Conservation (phyloP, 805 yeast genomes). For the Ascoidea rubescens region DNA sequence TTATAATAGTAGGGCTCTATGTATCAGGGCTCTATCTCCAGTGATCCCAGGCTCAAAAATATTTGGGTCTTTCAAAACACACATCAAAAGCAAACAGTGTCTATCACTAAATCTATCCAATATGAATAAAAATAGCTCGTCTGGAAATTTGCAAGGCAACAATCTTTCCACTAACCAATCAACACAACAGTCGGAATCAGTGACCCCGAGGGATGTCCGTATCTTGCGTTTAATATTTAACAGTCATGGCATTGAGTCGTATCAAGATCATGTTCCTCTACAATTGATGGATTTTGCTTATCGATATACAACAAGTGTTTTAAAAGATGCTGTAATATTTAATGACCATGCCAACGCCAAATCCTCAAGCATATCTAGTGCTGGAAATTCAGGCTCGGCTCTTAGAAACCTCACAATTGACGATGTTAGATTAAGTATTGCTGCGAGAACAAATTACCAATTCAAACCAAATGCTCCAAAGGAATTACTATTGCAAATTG, state of each 20-base stretch:
- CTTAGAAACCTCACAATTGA: slow-evolving; percentile 60
- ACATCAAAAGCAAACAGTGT: too few relatives aligned
- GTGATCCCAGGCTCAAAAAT: too few relatives aligned
- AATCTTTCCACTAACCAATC: too few relatives aligned
- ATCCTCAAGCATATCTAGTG: slow-evolving; percentile 19
- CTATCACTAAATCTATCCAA: too few relatives aligned
- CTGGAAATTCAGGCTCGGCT: slow-evolving; percentile 23
- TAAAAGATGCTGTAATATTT: slow-evolving; percentile 82
- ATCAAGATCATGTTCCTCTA: slow-evolving; percentile 91
- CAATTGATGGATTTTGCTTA: slow-evolving; percentile 97
- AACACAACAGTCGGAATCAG: too few relatives aligned
- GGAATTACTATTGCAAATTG: slow-evolving; percentile 78
- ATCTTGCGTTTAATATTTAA: slow-evolving; percentile 83
- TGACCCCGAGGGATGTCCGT: slow-evolving; percentile 76
- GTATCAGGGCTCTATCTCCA: too few relatives aligned
- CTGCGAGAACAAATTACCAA: slow-evolving; percentile 89
- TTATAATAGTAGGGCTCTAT: too few relatives aligned
- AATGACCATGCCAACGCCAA: slow-evolving; percentile 57
- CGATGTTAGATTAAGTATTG: slow-evolving; percentile 83
- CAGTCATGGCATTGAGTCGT: slow-evolving; percentile 80
- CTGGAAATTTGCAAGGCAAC: too few relatives aligned
- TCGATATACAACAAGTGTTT: slow-evolving; percentile 69
- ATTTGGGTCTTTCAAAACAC: too few relatives aligned
- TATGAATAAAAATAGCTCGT: too few relatives aligned
- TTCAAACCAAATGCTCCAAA: slow-evolving; percentile 88